Evolutionary conservation across 1,284 basidiomycete species (phyloP), one percentile per base, ranked within the genome.

Genomic region (Athelia psychrophila): DNA sequence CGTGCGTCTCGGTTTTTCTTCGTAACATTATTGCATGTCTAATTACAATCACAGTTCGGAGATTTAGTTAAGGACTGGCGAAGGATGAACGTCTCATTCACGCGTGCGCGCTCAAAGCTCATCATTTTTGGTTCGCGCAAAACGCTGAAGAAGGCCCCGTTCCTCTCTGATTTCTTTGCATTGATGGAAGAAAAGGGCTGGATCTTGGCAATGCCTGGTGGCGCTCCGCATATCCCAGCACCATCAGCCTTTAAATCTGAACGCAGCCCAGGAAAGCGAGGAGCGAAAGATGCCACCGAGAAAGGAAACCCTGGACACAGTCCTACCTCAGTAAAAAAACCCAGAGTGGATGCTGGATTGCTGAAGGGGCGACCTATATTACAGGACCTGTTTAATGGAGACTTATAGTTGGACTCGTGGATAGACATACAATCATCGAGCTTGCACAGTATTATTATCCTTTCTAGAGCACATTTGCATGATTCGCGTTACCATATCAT

Each of bases 31-130:
- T 5, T 18, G 18, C 25, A 33, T 54, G n/a, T 44, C 53, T 57
- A 44, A 44, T 46, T 50, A 47, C 48, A 55, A 47, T 58, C 40
- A 44, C 61, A 94, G 88, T 77, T 94, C 32, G 95, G 97, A 2
- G 94, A 98, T 52, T 80, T 99, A 10, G 76, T 99, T 13, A 93
- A 90, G 59, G 97, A 98, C 66, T 96, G 94, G 91, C 78, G 96
- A 44, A 75, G 97, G 32, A 88, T 98, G 76, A 99, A 99, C 64
- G 97, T 99, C 30, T 92, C 93, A 2, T 92, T 99, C 64, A 99
- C 97, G 0, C 84, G 97, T 3, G 95, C 96, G 0, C 84, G 89
- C 50, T 83, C 84, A 35, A 98, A 98, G 70, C 74, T 99, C 3
- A 79, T 98, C 63, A 86, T 99, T 52, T 79, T 99, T 60, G 97